Percentiles rank a stretch among this genome's conserved stretches.
These are phyloP conservation scores for Exophiala sideris DNA, from an alignment of 2,329 filamentous ascomycete genomes.

Conservation along the genomic window DNA sequence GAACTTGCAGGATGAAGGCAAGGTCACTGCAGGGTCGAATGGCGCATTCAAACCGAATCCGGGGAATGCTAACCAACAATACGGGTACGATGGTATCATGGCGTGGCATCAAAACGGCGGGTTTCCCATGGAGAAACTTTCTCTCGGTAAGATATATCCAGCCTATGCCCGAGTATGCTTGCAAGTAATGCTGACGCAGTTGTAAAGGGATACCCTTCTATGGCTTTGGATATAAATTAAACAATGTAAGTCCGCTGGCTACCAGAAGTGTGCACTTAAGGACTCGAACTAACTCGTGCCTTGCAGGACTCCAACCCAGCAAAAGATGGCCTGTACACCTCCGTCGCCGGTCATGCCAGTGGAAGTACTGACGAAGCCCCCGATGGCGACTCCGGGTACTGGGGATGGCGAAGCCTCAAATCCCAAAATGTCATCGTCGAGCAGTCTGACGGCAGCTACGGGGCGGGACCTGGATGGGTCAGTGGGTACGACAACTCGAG, in stretches of 20 bases:
- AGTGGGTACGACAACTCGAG: background rate
- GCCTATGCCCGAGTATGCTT: background rate
- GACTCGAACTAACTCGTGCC: background rate
- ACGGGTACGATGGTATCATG: background rate
- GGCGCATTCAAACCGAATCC: background rate
- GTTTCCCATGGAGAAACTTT: constrained; percentile 2
- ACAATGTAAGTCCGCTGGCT: background rate
- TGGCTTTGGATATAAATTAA: constrained; percentile 1
- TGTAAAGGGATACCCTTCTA: constrained; percentile 3
- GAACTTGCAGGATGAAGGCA: background rate
- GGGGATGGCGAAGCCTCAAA: constrained; percentile 3
- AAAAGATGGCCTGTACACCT: background rate
- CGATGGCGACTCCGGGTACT: background rate
- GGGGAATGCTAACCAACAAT: background rate
- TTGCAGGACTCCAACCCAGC: background rate
- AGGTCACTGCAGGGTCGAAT: constrained; percentile 1
- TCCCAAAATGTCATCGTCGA: background rate
- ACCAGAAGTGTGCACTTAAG: background rate
- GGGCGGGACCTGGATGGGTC: constrained; percentile 2
- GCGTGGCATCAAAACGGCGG: background rate
- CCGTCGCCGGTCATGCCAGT: background rate
- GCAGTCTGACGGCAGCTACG: constrained; percentile 1
- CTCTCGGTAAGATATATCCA: background rate
- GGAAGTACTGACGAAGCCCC: constrained; percentile 2
- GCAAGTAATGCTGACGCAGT: background rate